Conservation (phyloP, 225 moss, liverwort and hornwort species). For the Lunularia cruciata region DNA sequence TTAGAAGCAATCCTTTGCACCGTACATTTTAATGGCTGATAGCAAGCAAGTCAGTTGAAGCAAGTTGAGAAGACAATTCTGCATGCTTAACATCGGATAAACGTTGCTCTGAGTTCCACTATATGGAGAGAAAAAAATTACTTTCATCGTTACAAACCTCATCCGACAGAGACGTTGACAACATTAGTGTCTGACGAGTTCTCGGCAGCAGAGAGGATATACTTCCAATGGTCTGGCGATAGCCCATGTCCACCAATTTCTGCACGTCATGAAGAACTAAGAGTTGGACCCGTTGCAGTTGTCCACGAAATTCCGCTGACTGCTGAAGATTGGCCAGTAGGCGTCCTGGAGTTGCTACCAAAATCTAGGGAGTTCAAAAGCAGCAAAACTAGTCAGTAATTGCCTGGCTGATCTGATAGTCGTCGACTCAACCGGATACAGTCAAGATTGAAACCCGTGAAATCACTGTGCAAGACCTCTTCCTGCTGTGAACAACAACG, state of each 20-base stretch:
- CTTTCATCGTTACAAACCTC: conserved; percentile 36
- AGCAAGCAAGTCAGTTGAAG: too few relatives aligned
- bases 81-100: too few relatives aligned
- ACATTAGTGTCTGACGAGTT: conserved; percentile 41
- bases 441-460: background rate
- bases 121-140: too few relatives aligned
- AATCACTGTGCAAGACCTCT: too few relatives aligned
- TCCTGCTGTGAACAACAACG: too few relatives aligned
- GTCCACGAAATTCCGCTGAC: conserved; percentile 38
- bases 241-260: conserved; percentile 42
- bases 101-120: too few relatives aligned
- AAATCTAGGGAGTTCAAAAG: conserved; percentile 24
- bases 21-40: too few relatives aligned
- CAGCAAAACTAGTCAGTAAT: too few relatives aligned
- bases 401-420: too few relatives aligned
- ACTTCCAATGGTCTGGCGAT: conserved; percentile 28
- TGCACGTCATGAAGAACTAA: conserved; percentile 37
- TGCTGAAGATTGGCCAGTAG: conserved; percentile 25
- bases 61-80: too few relatives aligned
- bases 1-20: too few relatives aligned
- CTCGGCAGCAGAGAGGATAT: conserved; percentile 23
- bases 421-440: too few relatives aligned
- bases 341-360: conserved; percentile 49
- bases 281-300: conserved; percentile 29
- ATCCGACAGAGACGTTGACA: conserved; percentile 39